These are phyloP conservation scores for Fusarium sp. DNA, from an alignment of 2,329 filamentous ascomycete genomes.

Conservation along the genomic window DNA sequence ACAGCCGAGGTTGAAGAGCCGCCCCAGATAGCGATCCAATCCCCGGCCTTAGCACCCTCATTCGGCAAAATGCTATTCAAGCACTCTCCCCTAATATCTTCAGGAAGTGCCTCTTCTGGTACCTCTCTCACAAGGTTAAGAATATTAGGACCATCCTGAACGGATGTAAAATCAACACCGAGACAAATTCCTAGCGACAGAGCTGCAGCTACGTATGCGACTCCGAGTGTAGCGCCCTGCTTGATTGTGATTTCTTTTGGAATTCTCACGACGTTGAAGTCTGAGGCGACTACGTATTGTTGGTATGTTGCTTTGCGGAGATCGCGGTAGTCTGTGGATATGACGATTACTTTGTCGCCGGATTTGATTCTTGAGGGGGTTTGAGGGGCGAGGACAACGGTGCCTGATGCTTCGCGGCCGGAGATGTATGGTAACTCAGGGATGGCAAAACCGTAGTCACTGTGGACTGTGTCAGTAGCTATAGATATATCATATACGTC, in stretches of 20 bases:
- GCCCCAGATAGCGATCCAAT: slow-evolving; percentile 81
- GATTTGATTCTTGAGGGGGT: slow-evolving; percentile 59
- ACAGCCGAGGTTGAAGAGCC: slow-evolving; percentile 78
- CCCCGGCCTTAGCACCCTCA: slow-evolving; percentile 68
- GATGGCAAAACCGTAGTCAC: slow-evolving; percentile 77
- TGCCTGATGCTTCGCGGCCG: slow-evolving; percentile 75
- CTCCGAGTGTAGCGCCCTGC: slow-evolving; percentile 71
- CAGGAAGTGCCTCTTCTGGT: slow-evolving; percentile 60
- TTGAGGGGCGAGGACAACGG: slow-evolving; percentile 60
- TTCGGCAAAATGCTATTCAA: slow-evolving; percentile 61
- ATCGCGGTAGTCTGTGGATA: slow-evolving; percentile 80
- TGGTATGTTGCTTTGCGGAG: slow-evolving; percentile 78
- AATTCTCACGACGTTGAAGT: slow-evolving; percentile 72
- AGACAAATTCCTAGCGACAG: slow-evolving; percentile 75
- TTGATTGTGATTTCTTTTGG: slow-evolving; percentile 63
- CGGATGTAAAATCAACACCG: slow-evolving; percentile 70
- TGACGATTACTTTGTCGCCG: slow-evolving; percentile 70
- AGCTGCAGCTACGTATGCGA: slow-evolving; percentile 76
- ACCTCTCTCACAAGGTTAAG: slow-evolving; percentile 60
- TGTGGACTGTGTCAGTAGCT: slow-evolving; percentile 49
- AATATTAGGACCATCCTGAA: slow-evolving; percentile 68
- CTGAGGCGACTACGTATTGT: slow-evolving; percentile 72
- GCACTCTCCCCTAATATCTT: slow-evolving; percentile 72
- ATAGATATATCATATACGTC: fast-evolving
- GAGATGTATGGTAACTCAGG: slow-evolving; percentile 75